Percentiles rank a stretch among this genome's conserved stretches.
Evolutionary conservation across 768 basidiomycete species (phyloP).

Genomic region (Lactarius psammicola): DNA sequence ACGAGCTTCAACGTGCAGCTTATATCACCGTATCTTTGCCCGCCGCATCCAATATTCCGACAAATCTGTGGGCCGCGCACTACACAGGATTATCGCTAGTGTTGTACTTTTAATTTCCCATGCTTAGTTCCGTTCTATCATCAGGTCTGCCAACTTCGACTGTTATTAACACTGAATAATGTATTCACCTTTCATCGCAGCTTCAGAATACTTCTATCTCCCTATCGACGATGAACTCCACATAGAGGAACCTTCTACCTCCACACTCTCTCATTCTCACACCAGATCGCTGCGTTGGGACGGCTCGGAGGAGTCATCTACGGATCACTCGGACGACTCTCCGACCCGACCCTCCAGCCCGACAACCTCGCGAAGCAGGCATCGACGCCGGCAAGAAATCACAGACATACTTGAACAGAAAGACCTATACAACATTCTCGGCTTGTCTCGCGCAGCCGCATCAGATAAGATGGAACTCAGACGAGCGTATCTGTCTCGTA

Average conservation of each 20-base stretch:
- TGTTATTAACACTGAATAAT: not conserved
- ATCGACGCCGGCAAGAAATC: conserved; percentile 38
- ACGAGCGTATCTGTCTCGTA: conserved; percentile 73
- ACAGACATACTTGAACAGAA: conserved; percentile 56
- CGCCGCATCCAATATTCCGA: conserved; percentile 3
- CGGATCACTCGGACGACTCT: conserved; percentile 29
- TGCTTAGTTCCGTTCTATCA: conserved; percentile 28
- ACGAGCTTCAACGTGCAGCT: conserved; percentile 2
- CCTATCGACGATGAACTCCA: conserved; percentile 60
- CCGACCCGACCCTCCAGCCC: conserved; percentile 16
- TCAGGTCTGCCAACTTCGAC: conserved; percentile 23
- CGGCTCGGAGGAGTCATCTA: conserved; percentile 18
- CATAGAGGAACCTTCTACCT: conserved; percentile 42
- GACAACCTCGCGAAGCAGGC: conserved; percentile 20
- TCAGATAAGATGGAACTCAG: conserved; percentile 64
- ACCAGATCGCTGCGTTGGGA: conserved; percentile 36
- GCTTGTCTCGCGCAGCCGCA: conserved; percentile 48
- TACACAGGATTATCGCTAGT: not conserved
- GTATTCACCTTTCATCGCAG: conserved; percentile 36
- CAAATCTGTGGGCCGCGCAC: not conserved
- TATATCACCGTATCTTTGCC: not conserved
- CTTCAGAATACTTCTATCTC: conserved; percentile 60
- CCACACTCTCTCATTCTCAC: conserved; percentile 35
- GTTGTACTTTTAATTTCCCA: conserved; percentile 9
- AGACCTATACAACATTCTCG: conserved; percentile 73